A percentile compares a stretch with the other conserved stretches of the same genome.
phyloP scores from a whole-genome alignment of 495 filamentous ascomycete genomes.

The Glarea lozoyensis region DNA sequence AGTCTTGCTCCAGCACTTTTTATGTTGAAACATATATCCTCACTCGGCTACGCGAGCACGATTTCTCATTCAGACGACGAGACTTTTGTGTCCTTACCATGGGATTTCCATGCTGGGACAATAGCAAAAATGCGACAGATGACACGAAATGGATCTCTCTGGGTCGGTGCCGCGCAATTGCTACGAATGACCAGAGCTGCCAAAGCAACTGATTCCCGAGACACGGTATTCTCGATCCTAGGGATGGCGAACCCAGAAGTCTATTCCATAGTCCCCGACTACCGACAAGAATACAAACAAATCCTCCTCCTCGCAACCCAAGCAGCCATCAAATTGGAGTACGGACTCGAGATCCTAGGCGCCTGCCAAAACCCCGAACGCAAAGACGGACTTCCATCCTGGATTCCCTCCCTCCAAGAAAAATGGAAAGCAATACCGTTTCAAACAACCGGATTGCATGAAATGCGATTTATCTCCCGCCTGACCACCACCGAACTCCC shows the following conservation, averaged over 20 bases:
- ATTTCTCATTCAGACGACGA: too few species aligned
- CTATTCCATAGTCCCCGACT: neutral
- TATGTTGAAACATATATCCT: neutral
- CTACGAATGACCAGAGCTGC: neutral
- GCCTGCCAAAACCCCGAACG: neutral
- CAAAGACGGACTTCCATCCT: neutral
- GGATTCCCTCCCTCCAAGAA: neutral
- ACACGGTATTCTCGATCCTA: conserved; percentile 3
- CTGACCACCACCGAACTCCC: neutral
- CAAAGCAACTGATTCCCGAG: conserved; percentile 1
- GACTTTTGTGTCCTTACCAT: neutral
- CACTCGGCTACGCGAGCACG: neutral
- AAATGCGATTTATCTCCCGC: neutral
- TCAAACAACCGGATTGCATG: neutral
- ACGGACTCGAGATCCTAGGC: neutral
- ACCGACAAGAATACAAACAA: neutral
- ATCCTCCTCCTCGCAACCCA: neutral
- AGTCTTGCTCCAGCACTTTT: neutral
- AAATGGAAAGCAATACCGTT: neutral
- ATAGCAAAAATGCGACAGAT: neutral
- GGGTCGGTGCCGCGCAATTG: neutral
- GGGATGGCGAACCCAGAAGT: neutral
- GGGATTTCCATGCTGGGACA: neutral
- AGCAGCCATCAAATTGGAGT: neutral
- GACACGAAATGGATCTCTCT: neutral